These are phyloP conservation scores for Ustilago loliicola DNA, from an alignment of 1,284 basidiomycete genomes.

Conservation along the genomic window DNA sequence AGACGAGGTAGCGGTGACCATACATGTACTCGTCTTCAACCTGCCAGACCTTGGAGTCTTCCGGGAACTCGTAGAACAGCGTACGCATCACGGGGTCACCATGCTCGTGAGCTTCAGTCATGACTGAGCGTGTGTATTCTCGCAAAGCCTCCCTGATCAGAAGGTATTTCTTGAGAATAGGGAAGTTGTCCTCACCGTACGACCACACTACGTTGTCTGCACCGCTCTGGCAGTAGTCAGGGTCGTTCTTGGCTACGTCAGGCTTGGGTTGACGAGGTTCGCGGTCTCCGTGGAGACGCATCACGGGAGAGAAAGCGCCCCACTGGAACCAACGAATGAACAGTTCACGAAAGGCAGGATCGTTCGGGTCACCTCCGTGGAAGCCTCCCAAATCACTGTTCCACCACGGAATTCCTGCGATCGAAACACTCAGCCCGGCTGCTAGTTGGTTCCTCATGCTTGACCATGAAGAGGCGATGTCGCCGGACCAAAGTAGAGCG, in stretches of 20 bases:
- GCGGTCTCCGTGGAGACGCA: constrained; percentile 40
- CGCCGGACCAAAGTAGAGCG: constrained; percentile 33
- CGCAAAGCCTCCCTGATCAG: constrained; percentile 22
- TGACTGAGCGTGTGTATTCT: constrained; percentile 15
- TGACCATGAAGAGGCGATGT: constrained; percentile 38
- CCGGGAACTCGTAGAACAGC: constrained; percentile 34
- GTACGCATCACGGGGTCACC: constrained; percentile 35
- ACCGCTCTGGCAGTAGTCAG: constrained; percentile 24
- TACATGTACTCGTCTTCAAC: constrained; percentile 41
- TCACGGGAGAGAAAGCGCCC: constrained; percentile 37
- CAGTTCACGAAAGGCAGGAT: constrained; percentile 26
- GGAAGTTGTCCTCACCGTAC: constrained; percentile 19
- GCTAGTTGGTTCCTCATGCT: constrained; percentile 29
- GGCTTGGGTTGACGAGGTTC: constrained; percentile 33
- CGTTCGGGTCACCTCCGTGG: constrained; percentile 38
- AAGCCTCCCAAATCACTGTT: constrained; percentile 45
- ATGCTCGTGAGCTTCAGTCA: constrained; percentile 15
- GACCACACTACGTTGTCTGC: constrained; percentile 40
- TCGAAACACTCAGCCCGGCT: constrained; percentile 23
- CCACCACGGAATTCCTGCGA: constrained; percentile 41
- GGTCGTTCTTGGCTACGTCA: constrained; percentile 15
- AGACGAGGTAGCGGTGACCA: constrained; percentile 29
- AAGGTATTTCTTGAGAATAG: constrained; percentile 30
- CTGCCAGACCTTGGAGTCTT: constrained; percentile 18
- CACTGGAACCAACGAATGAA: constrained; percentile 44